A percentile compares a stretch with the other conserved stretches of the same genome.
phyloP scores from a whole-genome alignment of 768 basidiomycete genomes.

The Mycena polygramma region DNA sequence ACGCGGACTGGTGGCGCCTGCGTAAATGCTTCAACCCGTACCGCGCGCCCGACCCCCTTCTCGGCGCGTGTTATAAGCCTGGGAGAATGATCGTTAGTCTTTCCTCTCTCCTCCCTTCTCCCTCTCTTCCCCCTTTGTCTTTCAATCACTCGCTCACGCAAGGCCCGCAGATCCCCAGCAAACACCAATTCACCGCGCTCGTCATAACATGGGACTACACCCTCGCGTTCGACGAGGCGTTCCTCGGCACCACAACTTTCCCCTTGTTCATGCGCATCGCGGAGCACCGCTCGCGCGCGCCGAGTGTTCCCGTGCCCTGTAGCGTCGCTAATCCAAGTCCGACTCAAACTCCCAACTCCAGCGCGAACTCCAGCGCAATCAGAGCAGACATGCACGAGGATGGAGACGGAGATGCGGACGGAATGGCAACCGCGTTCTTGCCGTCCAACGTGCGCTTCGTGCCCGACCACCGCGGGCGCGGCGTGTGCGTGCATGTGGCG shows the following conservation, averaged over 20 bases:
- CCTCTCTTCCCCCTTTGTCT: no score
- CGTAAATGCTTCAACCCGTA: constrained; percentile 53
- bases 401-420: constrained; percentile 41
- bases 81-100: constrained; percentile 71
- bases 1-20: constrained; percentile 67
- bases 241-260: constrained; percentile 50
- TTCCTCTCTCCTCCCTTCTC: no score
- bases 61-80: constrained; percentile 52
- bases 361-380: no score
- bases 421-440: constrained; percentile 57
- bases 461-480: constrained; percentile 19
- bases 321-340: no score
- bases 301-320: no score
- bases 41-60: constrained; percentile 24
- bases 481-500: constrained; percentile 26
- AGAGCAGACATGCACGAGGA: no score
- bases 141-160: no score
- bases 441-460: constrained; percentile 44
- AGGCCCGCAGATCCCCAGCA: constrained; percentile 54
- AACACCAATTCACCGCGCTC: constrained; percentile 46
- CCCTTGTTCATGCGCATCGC: constrained; percentile 71
- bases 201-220: constrained; percentile 42
- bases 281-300: constrained; percentile 62
- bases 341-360: no score
- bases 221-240: constrained; percentile 42